Percentiles rank a stretch among this genome's conserved stretches.
These are phyloP conservation scores for Calophaca sinica DNA, from an alignment of 306 rosid species.

Conservation along the genomic window DNA sequence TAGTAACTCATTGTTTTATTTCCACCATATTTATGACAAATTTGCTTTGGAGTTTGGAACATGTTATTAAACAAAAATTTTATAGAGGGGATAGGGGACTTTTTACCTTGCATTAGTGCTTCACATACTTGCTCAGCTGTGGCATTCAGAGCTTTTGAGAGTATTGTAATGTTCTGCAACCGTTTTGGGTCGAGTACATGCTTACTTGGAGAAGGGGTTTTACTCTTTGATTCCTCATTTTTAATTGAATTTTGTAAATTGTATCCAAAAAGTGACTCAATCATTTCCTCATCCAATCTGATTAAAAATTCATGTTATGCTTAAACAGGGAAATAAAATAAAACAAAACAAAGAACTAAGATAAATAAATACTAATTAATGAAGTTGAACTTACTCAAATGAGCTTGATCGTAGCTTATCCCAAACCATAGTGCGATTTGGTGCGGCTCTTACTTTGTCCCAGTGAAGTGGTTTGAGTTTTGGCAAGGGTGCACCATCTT, in stretches of 20 bases:
- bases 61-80: slow-evolving; percentile 17
- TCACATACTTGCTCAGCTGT: slow-evolving; percentile 79
- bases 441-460: slow-evolving; percentile 98
- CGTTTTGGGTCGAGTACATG: slow-evolving; percentile 97
- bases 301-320: slow-evolving; percentile 41
- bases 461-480: slow-evolving; percentile 98
- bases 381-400: slow-evolving; percentile 77
- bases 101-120: slow-evolving; percentile 83
- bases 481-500: slow-evolving; percentile 81
- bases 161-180: slow-evolving; percentile 93
- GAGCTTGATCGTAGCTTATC: slow-evolving; percentile 92
- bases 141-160: slow-evolving; percentile 84
- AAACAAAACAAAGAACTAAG: not conserved
- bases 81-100: too few species aligned
- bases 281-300: slow-evolving; percentile 99
- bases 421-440: slow-evolving; percentile 95
- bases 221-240: slow-evolving; percentile 81
- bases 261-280: slow-evolving; percentile 97
- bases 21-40: slow-evolving; percentile 29
- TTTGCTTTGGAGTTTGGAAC: slow-evolving; percentile 34
- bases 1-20: slow-evolving; percentile 6
- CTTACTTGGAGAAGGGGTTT: slow-evolving; percentile 92
- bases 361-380: not conserved
- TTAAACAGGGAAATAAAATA: not conserved
- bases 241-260: slow-evolving; percentile 74